Base-by-base conservation (phyloP, 345 rosid species). In the Dovyalis caffra region DNA sequence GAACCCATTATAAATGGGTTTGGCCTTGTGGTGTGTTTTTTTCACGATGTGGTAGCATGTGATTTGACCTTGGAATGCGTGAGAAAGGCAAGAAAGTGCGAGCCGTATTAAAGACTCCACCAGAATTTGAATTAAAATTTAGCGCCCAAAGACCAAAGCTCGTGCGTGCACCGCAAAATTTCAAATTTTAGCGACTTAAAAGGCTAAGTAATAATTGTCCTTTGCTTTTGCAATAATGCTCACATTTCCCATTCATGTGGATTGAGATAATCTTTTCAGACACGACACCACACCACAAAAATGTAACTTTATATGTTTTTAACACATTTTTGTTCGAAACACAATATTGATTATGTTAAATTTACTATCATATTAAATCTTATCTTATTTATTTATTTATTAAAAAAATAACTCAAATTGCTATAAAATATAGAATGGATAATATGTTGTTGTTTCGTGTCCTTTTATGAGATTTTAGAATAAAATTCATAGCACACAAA, bases 141-240 rank as follows among this genome's bases (percentile, higher is more conserved):
- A 68, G 85, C 89, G 85, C 89, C 61, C 76, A 73, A 78, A 38
- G 7, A 23, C 70, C 38, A 53, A 6, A 18, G 20, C 56, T 38
- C 15, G 45, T 33, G n/a, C 10, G 1, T n/a, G n/a, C n/a, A n/a
- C 56, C 31, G 31, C n/a, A 74, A 53, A 2, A 31, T 81, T 77
- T 69, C 66, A 79, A 76, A 85, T 61, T 77, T 77, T 26, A 75
- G 75, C 51, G 51, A n/a, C 58, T 63, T 2, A 35, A 69, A 51
- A 53, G 35, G 11, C 28, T 20, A 15, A 15, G 15, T 49, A 49
- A 49, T 49, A 5, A 49, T 20, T 47, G 53, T 18, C 15, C 53
- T 16, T 40, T 0, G 7, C 21, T 47, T 47, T 47, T 47, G 21
- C 53, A 16, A 16, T 1, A 5, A n/a, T 6, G 16, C 53, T 47